Conservation (phyloP, 495 filamentous ascomycete genomes). For the Recurvomyces mirabilis region DNA sequence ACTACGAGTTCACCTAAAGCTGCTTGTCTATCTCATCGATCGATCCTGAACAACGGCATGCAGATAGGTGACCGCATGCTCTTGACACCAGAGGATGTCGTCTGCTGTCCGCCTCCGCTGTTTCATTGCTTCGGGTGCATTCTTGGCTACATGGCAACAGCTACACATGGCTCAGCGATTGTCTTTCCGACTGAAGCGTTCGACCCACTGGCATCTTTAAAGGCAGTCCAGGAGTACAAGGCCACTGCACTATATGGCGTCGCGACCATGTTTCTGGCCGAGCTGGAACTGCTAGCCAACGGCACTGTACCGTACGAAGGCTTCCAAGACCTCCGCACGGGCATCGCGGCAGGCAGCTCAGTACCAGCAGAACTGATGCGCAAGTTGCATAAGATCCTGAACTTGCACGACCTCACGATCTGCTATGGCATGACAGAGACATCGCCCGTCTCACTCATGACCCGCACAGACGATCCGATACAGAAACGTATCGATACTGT, state of each 20-base stretch:
- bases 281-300: conserved; percentile 58
- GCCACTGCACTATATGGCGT: conserved; percentile 89
- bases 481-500: conserved; percentile 68
- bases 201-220: conserved; percentile 60
- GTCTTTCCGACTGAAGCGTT: conserved; percentile 84
- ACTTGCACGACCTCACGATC: conserved; percentile 77
- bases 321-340: conserved; percentile 65
- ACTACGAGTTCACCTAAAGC: conserved; percentile 88
- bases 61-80: conserved; percentile 77
- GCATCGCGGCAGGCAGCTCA: conserved; percentile 81
- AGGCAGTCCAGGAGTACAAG: conserved; percentile 58
- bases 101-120: conserved; percentile 78
- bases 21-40: conserved; percentile 71
- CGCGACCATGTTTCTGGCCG: conserved; percentile 90
- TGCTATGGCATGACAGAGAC: conserved; percentile 99
- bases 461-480: conserved; percentile 67
- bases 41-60: conserved; percentile 81
- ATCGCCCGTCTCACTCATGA: conserved; percentile 84
- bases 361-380: conserved; percentile 80
- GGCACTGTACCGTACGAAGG: conserved; percentile 43
- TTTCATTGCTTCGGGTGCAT: conserved; percentile 93
- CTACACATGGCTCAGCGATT: conserved; percentile 70
- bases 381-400: conserved; percentile 60
- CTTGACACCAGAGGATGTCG: conserved; percentile 55
- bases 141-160: conserved; percentile 88